Base-by-base conservation (phyloP, 2,329 filamentous ascomycete genomes). In the Colletotrichum destructivum region DNA sequence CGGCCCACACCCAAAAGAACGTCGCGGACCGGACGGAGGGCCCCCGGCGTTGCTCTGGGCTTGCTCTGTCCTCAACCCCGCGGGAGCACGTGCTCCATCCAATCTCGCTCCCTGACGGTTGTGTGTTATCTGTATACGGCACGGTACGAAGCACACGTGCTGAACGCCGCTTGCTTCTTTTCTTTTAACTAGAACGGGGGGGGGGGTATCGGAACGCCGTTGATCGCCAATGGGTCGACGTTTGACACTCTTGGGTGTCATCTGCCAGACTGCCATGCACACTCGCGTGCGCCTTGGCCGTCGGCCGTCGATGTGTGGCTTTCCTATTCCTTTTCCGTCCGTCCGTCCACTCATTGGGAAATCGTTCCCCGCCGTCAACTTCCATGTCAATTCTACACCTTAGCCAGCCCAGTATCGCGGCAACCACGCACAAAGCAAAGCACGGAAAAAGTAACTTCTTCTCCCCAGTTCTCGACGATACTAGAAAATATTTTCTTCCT, bases 1-100 rank as follows among this genome's bases (percentile, higher is more conserved):
- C 60, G 46, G 31, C 46, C 54, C 54, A 38, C 46, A n/a, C 47
- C 5, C 21, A n/a, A 49, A 49, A 49, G 47, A n/a, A n/a, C n/a
- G 47, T n/a, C 57, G 57, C 46, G 52, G 52, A 65, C 35, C 56
- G 21, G 54, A 49, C 35, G n/a, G 35, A 60, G 15, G 13, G 3
- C 40, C 40, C 18, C 40, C 23, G n/a, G 52, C 18, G 31, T 31
- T 15, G 38, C 51, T 23, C 18, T 26, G 35, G 9, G 35, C 35
- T 38, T 38, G 35, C 26, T 26, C 51, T 46, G n/a, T 42, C 40
- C 21, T 47, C 3, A 23, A 23, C 44, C 35, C 26, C 18, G 31
- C 52, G 68, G 63, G 57, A 55, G 54, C 59, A 69, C 65, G 65
- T 69, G 64, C 64, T 18, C 42, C 46, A 55, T 54, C 47, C 47